Percentiles rank a stretch among this genome's conserved stretches.
Evolutionary conservation across 345 rosid species (phyloP).

Genomic region (Litchi chinensis): DNA sequence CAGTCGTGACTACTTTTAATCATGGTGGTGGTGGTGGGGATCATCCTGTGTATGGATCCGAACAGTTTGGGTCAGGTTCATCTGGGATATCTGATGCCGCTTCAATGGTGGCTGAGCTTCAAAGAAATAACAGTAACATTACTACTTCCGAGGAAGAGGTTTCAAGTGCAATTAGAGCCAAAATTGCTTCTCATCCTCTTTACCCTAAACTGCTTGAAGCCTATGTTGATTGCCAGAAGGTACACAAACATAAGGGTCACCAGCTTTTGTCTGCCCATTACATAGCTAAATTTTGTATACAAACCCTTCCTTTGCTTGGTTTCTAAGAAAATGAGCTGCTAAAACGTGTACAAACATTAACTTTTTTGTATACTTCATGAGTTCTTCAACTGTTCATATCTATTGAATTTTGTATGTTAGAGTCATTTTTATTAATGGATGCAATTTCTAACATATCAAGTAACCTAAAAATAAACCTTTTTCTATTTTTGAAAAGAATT

Average conservation of each 20-base stretch:
- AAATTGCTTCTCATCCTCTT: slow-evolving; percentile 57
- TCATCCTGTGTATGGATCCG: slow-evolving; percentile 31
- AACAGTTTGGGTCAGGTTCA: slow-evolving; percentile 26
- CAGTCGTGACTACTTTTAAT: slow-evolving; percentile 17
- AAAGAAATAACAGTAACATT: slow-evolving; percentile 12
- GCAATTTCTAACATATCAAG: not conserved
- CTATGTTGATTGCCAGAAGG: slow-evolving; percentile 63
- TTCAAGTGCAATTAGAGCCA: slow-evolving; percentile 44
- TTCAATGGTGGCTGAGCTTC: slow-evolving; percentile 38
- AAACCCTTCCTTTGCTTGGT: not conserved
- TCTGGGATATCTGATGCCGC: slow-evolving; percentile 52
- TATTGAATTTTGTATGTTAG: not conserved
- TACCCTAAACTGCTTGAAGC: slow-evolving; percentile 58
- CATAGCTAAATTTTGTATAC: too few relatives aligned
- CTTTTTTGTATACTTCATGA: not conserved
- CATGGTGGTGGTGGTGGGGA: not conserved
- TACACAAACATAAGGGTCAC: slow-evolving; percentile 1
- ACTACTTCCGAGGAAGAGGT: slow-evolving; percentile 29
- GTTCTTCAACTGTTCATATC: not conserved
- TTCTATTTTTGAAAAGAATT: not conserved
- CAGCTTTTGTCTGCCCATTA: not conserved
- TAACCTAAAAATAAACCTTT: not conserved
- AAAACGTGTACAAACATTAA: not conserved
- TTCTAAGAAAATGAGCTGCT: not conserved
- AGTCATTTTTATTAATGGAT: not conserved